Conservation (phyloP, 2,329 filamentous ascomycete genomes). For the Venturiaceae sp. region DNA sequence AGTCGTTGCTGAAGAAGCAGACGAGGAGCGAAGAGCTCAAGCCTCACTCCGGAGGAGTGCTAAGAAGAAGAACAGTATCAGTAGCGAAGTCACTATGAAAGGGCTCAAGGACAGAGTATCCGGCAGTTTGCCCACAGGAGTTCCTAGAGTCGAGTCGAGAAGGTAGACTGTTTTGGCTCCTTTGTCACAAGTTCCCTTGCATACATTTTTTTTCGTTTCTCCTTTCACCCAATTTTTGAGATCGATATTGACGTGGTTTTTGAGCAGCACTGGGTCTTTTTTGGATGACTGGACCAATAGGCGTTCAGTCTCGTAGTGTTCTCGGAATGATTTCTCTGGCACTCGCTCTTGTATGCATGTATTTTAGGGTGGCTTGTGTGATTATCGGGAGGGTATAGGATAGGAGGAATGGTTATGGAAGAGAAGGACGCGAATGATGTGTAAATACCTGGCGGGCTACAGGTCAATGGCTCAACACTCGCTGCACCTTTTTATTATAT, state of each 20-base stretch:
- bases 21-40: conserved; percentile 24
- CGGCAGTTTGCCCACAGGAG: conserved; percentile 12
- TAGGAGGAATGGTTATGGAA: conserved; percentile 4
- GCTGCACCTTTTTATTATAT: not conserved
- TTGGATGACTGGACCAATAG: not conserved
- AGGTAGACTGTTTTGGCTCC: not conserved
- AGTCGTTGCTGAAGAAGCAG: conserved; percentile 27
- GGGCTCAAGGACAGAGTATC: conserved; percentile 19
- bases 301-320: not conserved
- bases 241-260: not conserved
- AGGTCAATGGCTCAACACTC: not conserved
- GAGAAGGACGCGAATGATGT: conserved; percentile 15
- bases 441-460: not conserved
- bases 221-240: not conserved
- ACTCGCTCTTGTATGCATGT: not conserved
- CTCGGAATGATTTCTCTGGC: too few relatives aligned
- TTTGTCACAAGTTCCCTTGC: not conserved
- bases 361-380: not conserved
- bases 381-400: not conserved
- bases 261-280: not conserved
- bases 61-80: conserved; percentile 17
- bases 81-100: conserved; percentile 15
- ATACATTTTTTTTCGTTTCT: not conserved
- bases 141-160: conserved; percentile 3
- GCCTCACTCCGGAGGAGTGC: conserved; percentile 13